Percentiles rank a stretch among this genome's conserved stretches.
These are phyloP conservation scores for Spathaspora hagerdaliae DNA, from an alignment of 805 yeast species.

Conservation along the genomic window DNA sequence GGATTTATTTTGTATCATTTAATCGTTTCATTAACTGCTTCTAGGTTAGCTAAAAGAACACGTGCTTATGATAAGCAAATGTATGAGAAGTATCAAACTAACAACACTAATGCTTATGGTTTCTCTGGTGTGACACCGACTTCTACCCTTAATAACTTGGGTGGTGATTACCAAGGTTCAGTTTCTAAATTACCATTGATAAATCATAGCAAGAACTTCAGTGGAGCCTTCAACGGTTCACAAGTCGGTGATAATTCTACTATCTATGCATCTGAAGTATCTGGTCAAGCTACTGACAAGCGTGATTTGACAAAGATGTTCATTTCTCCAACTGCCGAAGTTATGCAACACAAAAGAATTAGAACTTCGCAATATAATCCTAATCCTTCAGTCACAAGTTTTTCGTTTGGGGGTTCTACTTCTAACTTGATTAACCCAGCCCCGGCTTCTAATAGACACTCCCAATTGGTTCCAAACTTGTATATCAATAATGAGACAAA, in stretches of 20 bases:
- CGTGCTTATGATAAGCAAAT: constrained; percentile 26
- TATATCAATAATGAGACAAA: constrained; percentile 36
- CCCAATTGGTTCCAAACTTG: constrained; percentile 31
- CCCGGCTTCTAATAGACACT: constrained; percentile 23
- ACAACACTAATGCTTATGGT: constrained; percentile 28
- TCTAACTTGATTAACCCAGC: constrained; percentile 14
- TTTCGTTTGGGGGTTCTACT: constrained; percentile 14
- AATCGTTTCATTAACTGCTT: constrained; percentile 44
- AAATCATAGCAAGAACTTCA: constrained; percentile 13
- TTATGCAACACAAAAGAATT: constrained; percentile 46
- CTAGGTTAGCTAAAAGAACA: constrained; percentile 47
- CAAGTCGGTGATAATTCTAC: constrained; percentile 30
- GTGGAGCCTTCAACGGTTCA: constrained; percentile 11
- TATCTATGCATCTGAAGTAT: constrained; percentile 28
- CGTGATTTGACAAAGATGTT: constrained; percentile 51
- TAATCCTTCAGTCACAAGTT: constrained; percentile 14
- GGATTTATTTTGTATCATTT: constrained; percentile 51
- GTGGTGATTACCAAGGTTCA: constrained; percentile 15
- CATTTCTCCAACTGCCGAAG: constrained; percentile 78
- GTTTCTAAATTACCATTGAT: constrained; percentile 30
- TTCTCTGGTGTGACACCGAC: constrained; percentile 16
- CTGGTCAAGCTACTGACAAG: constrained; percentile 27
- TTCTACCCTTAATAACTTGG: constrained; percentile 11
- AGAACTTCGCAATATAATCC: constrained; percentile 18
- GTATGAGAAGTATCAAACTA: constrained; percentile 29